Conservation (phyloP, 805 yeast species). For the Zygosaccharomyces gambellarensis region DNA sequence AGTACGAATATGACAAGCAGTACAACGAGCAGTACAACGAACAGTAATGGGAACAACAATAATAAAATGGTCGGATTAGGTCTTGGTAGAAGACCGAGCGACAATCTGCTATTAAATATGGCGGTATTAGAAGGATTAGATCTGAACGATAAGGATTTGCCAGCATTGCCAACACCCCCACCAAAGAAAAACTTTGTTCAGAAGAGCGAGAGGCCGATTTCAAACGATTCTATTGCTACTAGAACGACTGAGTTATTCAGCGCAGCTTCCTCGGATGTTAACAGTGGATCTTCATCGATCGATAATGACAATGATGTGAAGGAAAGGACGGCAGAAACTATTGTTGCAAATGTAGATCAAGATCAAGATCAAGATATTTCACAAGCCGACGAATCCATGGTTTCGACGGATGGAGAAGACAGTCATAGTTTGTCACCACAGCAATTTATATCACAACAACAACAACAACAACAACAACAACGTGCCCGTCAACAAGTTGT, state of each 20-base stretch:
- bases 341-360: not conserved
- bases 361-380: not conserved
- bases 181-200: conserved; percentile 22
- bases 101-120: conserved; percentile 26
- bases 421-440: not conserved
- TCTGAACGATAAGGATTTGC: conserved; percentile 3
- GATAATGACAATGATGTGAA: conserved; percentile 23
- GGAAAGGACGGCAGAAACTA: conserved; percentile 2
- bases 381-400: conserved; percentile 4
- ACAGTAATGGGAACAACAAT: conserved; percentile 11
- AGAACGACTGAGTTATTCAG: conserved; percentile 29
- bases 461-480: not conserved
- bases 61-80: conserved; percentile 28
- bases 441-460: not conserved
- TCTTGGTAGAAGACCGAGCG: conserved; percentile 33
- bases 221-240: conserved; percentile 32
- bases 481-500: not conserved
- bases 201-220: conserved; percentile 27
- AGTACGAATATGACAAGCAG: conserved; percentile 6
- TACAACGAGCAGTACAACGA: no score
- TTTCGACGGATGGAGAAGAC: conserved; percentile 2
- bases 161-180: conserved; percentile 17
- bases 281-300: conserved; percentile 28
- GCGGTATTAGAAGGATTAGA: conserved; percentile 9
- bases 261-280: conserved; percentile 26